Percentiles rank a stretch among this genome's conserved stretches.
Conservation (phyloP, 805 yeast species). For the Teunomyces kruisii region DNA sequence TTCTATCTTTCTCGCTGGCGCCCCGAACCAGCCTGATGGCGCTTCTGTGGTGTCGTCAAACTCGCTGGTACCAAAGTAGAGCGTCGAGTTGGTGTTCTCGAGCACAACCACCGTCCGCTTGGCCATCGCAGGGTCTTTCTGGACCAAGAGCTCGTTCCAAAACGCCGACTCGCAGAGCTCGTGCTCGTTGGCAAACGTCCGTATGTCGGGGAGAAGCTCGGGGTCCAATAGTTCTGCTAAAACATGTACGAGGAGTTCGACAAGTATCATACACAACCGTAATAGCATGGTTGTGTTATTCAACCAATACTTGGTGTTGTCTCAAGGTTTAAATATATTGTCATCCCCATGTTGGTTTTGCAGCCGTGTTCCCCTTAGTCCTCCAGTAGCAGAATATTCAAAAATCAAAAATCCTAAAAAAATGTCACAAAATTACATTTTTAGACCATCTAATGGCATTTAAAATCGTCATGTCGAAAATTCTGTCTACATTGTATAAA, state of each 20-base stretch:
- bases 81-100: conserved; percentile 7
- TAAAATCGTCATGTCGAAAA: too few species aligned
- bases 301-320: too few species aligned
- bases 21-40: neutral
- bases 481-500: too few species aligned
- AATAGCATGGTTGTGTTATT: too few species aligned
- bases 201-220: neutral
- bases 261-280: too few species aligned
- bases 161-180: conserved; percentile 11
- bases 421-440: too few species aligned
- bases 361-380: too few species aligned
- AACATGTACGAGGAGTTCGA: neutral
- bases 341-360: too few species aligned
- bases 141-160: conserved; percentile 9
- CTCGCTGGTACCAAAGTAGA: conserved; percentile 10
- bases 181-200: conserved; percentile 4
- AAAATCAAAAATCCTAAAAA: too few species aligned
- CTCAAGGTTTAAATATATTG: too few species aligned
- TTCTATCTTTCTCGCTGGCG: conserved; percentile 10
- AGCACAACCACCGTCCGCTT: conserved; percentile 8
- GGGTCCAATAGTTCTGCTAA: neutral
- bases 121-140: conserved; percentile 7
- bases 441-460: too few species aligned
- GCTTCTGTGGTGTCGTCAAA: neutral
- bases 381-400: too few species aligned